Conservation (phyloP, 257 asterid species). For the Solanum arcanum region DNA sequence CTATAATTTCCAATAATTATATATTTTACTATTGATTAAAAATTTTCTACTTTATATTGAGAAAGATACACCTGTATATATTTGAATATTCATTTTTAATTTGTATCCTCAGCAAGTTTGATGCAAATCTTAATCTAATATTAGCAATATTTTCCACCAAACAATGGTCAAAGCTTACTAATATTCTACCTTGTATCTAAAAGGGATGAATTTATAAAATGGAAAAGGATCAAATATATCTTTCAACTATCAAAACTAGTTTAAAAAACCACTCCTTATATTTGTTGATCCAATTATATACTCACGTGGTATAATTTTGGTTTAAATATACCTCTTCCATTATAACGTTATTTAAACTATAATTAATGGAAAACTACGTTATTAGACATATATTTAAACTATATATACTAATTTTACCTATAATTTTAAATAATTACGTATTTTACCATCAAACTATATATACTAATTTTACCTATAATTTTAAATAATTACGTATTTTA, state of each 20-base stretch:
- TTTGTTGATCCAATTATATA: neutral
- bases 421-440: too few relatives aligned
- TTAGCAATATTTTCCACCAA: neutral
- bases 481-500: too few relatives aligned
- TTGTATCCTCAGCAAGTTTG: neutral
- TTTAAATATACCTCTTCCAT: neutral
- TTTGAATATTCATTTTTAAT: too few relatives aligned
- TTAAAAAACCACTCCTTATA: neutral
- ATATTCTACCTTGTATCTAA: neutral
- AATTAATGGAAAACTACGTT: neutral
- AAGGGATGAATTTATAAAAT: neutral
- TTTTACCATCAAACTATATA: too few relatives aligned
- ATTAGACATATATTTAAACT: neutral
- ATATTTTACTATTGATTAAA: too few relatives aligned
- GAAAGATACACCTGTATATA: too few relatives aligned
- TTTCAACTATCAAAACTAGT: neutral
- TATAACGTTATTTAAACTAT: neutral
- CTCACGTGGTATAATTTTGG: neutral
- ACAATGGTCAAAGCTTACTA: neutral
- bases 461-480: too few relatives aligned
- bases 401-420: too few relatives aligned
- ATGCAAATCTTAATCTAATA: neutral
- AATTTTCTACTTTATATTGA: too few relatives aligned
- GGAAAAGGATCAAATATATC: too few relatives aligned
- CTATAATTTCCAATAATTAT: too few relatives aligned